Percentiles rank a stretch among this genome's conserved stretches.
Conservation (phyloP, 345 rosid genomes). For the Gossypium arboreum region DNA sequence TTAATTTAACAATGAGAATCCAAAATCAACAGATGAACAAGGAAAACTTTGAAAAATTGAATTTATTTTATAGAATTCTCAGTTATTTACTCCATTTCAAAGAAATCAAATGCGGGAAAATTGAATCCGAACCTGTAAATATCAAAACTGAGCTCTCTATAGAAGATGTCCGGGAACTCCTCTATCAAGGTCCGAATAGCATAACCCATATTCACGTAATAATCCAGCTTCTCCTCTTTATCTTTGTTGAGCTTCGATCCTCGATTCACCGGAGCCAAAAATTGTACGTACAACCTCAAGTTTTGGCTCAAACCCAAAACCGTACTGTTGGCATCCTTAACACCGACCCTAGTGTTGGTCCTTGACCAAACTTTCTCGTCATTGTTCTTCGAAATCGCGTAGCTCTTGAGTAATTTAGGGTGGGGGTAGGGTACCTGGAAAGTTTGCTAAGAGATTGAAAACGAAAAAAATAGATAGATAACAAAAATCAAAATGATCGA, state of each 20-base stretch:
- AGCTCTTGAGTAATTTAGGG: slow-evolving; percentile 27
- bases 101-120: background rate
- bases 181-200: slow-evolving; percentile 75
- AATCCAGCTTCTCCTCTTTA: slow-evolving; percentile 37
- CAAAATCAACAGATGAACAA: background rate
- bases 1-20: background rate
- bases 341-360: slow-evolving; percentile 17
- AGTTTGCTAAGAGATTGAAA: too few relatives aligned
- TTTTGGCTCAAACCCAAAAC: slow-evolving; percentile 34
- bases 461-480: too few relatives aligned
- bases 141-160: slow-evolving; percentile 59
- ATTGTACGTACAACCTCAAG: slow-evolving; percentile 39
- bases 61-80: background rate
- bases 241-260: slow-evolving; percentile 25
- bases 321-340: background rate
- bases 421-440: slow-evolving; percentile 19
- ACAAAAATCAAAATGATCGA: too few relatives aligned
- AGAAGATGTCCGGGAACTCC: slow-evolving; percentile 60
- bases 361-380: slow-evolving; percentile 22
- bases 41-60: background rate
- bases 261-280: slow-evolving; percentile 45
- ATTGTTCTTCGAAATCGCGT: background rate
- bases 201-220: slow-evolving; percentile 70
- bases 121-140: slow-evolving; percentile 62
- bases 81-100: background rate